A percentile compares a stretch with the other conserved stretches of the same genome.
Evolutionary conservation across 768 basidiomycete species (phyloP).

Genomic region (Zangia roseola): DNA sequence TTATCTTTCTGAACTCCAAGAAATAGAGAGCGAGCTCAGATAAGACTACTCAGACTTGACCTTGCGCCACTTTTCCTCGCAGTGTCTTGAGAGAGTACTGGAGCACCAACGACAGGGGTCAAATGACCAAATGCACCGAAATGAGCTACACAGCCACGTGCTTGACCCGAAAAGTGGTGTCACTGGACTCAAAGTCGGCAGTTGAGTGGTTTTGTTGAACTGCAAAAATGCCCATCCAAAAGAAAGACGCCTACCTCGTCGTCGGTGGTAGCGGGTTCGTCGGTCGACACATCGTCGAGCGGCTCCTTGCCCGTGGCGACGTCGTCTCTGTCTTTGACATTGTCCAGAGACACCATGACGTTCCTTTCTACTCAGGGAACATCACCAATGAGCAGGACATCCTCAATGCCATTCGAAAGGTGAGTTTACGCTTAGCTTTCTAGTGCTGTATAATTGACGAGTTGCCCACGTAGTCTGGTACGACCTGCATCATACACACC

Average conservation of each 20-base stretch:
- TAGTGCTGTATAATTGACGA: background rate
- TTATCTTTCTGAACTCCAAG: too few species aligned
- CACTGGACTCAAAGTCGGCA: background rate
- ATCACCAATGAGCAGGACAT: slow-evolving; percentile 78
- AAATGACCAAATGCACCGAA: slow-evolving; percentile 5
- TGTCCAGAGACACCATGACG: slow-evolving; percentile 85
- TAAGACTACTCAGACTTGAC: too few species aligned
- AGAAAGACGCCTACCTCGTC: slow-evolving; percentile 78
- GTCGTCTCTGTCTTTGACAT: slow-evolving; percentile 87
- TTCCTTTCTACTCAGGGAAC: slow-evolving; percentile 87
- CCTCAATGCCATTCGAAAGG: slow-evolving; percentile 69
- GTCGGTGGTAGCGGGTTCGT: slow-evolving; percentile 94
- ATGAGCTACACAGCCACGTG: slow-evolving; percentile 4
- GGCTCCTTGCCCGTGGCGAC: slow-evolving; percentile 75
- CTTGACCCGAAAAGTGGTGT: slow-evolving; percentile 1
- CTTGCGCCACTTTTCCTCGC: too few species aligned
- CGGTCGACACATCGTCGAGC: slow-evolving; percentile 88
- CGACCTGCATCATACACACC: slow-evolving; percentile 94
- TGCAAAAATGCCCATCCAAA: slow-evolving; percentile 18
- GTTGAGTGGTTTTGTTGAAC: background rate
- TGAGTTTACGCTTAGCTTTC: slow-evolving; percentile 29
- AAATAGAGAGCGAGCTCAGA: too few species aligned
- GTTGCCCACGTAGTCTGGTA: slow-evolving; percentile 52
- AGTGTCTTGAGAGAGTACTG: too few species aligned
- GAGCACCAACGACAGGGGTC: too few species aligned